These are phyloP conservation scores for Neurospora pannonica DNA, from an alignment of 495 filamentous ascomycete genomes.

Conservation along the genomic window DNA sequence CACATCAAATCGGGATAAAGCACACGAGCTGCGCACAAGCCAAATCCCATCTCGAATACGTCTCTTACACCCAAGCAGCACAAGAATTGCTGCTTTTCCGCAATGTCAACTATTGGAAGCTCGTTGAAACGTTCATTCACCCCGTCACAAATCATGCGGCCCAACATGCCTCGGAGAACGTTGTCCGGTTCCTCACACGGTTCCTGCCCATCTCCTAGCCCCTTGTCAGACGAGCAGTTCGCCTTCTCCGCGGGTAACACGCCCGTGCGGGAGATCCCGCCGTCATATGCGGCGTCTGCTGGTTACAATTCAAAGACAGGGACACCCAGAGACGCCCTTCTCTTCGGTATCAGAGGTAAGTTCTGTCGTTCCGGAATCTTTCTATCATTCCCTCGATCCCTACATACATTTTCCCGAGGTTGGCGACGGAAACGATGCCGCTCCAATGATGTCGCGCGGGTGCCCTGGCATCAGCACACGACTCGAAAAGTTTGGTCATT, in stretches of 20 bases:
- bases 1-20: not conserved
- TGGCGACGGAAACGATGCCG: not conserved
- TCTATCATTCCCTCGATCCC: not conserved
- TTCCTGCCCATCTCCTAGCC: constrained; percentile 1
- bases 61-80: not conserved
- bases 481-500: not conserved
- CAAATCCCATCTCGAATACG: not conserved
- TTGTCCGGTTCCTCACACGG: constrained; percentile 25
- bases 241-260: constrained; percentile 12
- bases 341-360: constrained; percentile 8
- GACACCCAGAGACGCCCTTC: constrained; percentile 2
- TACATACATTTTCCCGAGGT: not conserved
- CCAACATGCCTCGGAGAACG: constrained; percentile 19
- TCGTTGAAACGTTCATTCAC: not conserved
- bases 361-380: not conserved
- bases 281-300: not conserved
- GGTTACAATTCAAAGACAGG: not conserved
- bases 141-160: constrained; percentile 7
- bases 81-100: not conserved
- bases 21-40: not conserved
- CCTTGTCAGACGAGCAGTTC: constrained; percentile 15
- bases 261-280: constrained; percentile 11
- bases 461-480: not conserved
- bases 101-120: not conserved
- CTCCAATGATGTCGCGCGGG: not conserved